Evolutionary conservation across 768 basidiomycete genomes (phyloP).

Genomic region (Cystofilobasidium ferigula): DNA sequence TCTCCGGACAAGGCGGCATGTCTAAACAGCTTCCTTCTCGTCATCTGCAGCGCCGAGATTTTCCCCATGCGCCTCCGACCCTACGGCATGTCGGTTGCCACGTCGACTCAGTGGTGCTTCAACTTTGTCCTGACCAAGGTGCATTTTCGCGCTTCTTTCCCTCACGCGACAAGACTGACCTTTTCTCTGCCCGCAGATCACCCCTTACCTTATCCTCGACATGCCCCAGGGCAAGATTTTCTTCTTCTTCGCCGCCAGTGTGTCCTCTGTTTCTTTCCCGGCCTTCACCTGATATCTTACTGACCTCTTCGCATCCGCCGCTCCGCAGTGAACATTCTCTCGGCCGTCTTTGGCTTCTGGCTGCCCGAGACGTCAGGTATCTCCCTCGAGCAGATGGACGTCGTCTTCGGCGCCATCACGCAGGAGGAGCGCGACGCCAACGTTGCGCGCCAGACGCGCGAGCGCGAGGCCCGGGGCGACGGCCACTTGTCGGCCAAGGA

Average conservation of each 20-base stretch:
- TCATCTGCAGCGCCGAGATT: not conserved
- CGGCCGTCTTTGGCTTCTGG: conserved; percentile 22
- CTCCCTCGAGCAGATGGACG: conserved; percentile 23
- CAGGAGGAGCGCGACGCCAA: conserved; percentile 18
- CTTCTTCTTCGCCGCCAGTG: not conserved
- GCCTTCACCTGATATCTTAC: not conserved
- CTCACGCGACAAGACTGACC: not conserved
- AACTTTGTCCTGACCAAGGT: conserved; percentile 17
- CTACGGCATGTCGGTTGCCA: conserved; percentile 14
- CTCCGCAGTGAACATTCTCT: conserved; percentile 7
- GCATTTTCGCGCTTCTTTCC: not conserved
- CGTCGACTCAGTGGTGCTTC: conserved; percentile 18
- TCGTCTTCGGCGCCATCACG: conserved; percentile 15
- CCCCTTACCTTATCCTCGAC: conserved; percentile 19
- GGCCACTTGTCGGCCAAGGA: not conserved
- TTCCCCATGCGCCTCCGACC: conserved; percentile 14
- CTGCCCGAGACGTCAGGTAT: conserved; percentile 19
- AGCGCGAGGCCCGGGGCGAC: not conserved
- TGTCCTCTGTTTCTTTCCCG: not conserved
- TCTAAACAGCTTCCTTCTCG: not conserved
- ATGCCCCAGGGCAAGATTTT: conserved; percentile 23
- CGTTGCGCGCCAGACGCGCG: conserved; percentile 3
- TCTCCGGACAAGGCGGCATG: not conserved
- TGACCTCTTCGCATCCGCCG: conserved; percentile 1
- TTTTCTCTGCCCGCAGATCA: conserved; percentile 10